Evolutionary conservation across 2,329 filamentous ascomycete genomes (phyloP).

Genomic region (Nemania sp.): DNA sequence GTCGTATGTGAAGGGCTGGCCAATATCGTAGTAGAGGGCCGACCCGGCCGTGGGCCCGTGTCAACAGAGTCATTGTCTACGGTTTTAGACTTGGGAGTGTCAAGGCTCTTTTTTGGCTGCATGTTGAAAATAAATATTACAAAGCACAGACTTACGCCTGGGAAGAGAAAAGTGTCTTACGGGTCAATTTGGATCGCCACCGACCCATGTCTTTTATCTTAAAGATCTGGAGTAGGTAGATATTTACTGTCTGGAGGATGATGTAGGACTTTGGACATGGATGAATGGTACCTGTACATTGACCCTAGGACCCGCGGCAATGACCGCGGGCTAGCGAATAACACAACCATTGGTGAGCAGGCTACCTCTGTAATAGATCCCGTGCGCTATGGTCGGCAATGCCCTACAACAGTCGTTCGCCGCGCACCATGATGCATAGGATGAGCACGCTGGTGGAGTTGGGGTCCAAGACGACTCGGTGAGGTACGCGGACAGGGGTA

Average conservation of each 20-base stretch:
- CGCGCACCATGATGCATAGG: slow-evolving; percentile 49
- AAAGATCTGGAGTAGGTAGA: slow-evolving; percentile 41
- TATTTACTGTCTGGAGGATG: slow-evolving; percentile 46
- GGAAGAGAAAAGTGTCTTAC: slow-evolving; percentile 44
- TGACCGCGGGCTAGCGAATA: slow-evolving; percentile 45
- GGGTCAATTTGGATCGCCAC: slow-evolving; percentile 48
- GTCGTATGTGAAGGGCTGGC: slow-evolving; percentile 38
- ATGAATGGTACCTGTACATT: slow-evolving; percentile 47
- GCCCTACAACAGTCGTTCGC: slow-evolving; percentile 47
- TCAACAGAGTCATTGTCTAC: slow-evolving; percentile 43
- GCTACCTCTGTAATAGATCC: slow-evolving; percentile 46
- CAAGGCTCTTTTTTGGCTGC: slow-evolving; percentile 46
- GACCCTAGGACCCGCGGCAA: slow-evolving; percentile 48
- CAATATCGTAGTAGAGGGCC: slow-evolving; percentile 36
- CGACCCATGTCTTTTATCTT: slow-evolving; percentile 51
- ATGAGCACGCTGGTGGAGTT: slow-evolving; percentile 48
- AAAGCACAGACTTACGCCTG: slow-evolving; percentile 42
- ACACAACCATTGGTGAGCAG: slow-evolving; percentile 48
- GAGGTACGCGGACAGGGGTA: slow-evolving; percentile 48
- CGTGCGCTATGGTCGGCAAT: slow-evolving; percentile 48
- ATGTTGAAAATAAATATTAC: slow-evolving; percentile 41
- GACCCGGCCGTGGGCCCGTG: slow-evolving; percentile 44
- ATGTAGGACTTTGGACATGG: slow-evolving; percentile 51
- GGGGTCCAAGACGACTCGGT: slow-evolving; percentile 53
- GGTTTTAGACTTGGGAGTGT: slow-evolving; percentile 43